Base-by-base conservation (phyloP, 768 basidiomycete species). In the Agaricus sinodeliciosus region DNA sequence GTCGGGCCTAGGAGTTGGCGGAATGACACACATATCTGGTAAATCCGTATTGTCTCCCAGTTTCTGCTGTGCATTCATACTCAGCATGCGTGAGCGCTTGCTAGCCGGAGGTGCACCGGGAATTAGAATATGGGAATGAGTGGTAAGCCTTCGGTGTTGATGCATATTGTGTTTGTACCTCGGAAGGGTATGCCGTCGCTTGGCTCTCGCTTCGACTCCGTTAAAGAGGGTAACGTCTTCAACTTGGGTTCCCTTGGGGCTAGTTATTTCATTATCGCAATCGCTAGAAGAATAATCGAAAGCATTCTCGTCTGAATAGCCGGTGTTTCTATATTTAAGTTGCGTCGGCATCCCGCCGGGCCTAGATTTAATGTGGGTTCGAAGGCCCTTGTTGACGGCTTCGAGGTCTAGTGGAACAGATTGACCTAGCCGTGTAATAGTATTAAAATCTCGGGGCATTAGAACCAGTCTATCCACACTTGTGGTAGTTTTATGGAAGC, bases 21-120 rank as follows among this genome's bases (percentile, higher is more conserved):
- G 64, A 22, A 60, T 60, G 1, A 51, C 43, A 51, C 34, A 28
- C 25, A 44, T 44, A 22, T 51, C 50, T 11, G 31, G 40, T 7
- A 36, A 16, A 9, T 43, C 35, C 31, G 34, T 28, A 39, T 39
- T 26, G 15, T 18, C 39, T 42, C 18, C 34, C 22, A 31, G 35
- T 3, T 22, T 28, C 25, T 13, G 31, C 13, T 25, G 31, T 25
- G 9, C 47, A 9, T 13, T 28, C n/a, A 42, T 16, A 54, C 44
- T 54, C 12, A 39, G 31, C 13, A 37, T 18, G 5, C 52, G 45
- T 19, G 34, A 62, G 48, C 28, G 70, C 47, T 75, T 79, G 2
- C 64, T 64, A 2, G 73, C 75, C 9, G 79, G 79, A 9, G 80
- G 80, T 1, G 80, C 78, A 19, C 79, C 80, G 5, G 82, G 81